These are phyloP conservation scores for Fusarium sp. DNA, from an alignment of 2,329 filamentous ascomycete species.

Conservation along the genomic window DNA sequence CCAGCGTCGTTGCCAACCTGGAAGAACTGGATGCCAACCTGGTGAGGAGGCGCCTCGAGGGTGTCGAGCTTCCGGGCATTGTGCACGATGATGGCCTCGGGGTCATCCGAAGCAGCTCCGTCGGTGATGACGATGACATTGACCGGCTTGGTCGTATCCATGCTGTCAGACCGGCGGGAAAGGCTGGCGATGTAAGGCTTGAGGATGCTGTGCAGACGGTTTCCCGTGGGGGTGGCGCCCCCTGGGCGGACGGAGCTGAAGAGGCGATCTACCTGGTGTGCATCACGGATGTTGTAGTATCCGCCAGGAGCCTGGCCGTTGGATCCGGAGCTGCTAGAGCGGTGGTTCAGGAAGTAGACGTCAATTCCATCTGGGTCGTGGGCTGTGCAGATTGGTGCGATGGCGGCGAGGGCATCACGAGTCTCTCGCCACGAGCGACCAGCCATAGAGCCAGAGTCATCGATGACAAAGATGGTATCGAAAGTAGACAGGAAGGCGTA, in stretches of 20 bases:
- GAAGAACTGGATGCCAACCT: constrained; percentile 96
- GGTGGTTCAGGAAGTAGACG: constrained; percentile 88
- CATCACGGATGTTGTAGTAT: constrained; percentile 73
- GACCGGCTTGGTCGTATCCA: constrained; percentile 74
- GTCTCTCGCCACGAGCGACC: constrained; percentile 84
- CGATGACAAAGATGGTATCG: constrained; percentile 91
- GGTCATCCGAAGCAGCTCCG: constrained; percentile 83
- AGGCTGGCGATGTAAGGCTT: constrained; percentile 72
- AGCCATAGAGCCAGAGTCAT: constrained; percentile 91
- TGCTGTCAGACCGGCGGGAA: constrained; percentile 53
- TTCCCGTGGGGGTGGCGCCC: constrained; percentile 80
- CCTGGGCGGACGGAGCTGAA: constrained; percentile 76
- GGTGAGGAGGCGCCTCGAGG: constrained; percentile 78
- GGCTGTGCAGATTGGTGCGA: constrained; percentile 84
- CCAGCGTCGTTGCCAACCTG: constrained; percentile 82
- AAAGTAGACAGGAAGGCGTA: constrained; percentile 84
- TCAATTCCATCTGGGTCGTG: constrained; percentile 90
- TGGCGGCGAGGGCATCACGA: constrained; percentile 73
- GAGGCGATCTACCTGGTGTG: constrained; percentile 71
- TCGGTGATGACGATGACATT: constrained; percentile 97
- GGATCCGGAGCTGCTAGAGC: constrained; percentile 53
- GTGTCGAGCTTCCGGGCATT: constrained; percentile 78
- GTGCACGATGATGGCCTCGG: constrained; percentile 75
- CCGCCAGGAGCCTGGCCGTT: constrained; percentile 59
- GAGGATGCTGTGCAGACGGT: constrained; percentile 77